A percentile compares a stretch with the other conserved stretches of the same genome.
phyloP scores from a whole-genome alignment of 1,284 basidiomycete genomes.

The Naganishia albida region DNA sequence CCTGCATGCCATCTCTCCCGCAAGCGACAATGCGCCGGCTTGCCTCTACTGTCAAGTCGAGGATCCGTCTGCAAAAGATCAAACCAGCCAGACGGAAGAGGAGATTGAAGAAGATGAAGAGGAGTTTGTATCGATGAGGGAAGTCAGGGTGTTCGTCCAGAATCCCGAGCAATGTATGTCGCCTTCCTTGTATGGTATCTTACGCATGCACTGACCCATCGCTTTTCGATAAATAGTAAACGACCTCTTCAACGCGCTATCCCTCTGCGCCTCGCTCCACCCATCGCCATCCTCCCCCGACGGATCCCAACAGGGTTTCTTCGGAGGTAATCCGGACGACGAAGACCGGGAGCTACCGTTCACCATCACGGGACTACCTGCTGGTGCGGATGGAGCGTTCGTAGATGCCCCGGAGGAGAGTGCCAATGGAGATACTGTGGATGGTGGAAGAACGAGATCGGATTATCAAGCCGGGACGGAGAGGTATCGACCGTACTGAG shows the following conservation, averaged over 20 bases:
- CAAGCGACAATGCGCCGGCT: slow-evolving; percentile 58
- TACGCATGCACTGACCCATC: not conserved
- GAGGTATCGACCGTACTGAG: slow-evolving; percentile 79
- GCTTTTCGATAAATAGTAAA: slow-evolving; percentile 63
- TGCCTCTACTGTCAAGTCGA: slow-evolving; percentile 89
- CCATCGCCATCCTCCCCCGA: slow-evolving; percentile 53
- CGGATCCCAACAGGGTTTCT: slow-evolving; percentile 9
- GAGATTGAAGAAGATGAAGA: slow-evolving; percentile 60
- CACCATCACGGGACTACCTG: slow-evolving; percentile 45
- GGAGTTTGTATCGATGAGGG: slow-evolving; percentile 65
- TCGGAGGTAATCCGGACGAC: slow-evolving; percentile 24
- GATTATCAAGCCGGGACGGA: slow-evolving; percentile 73
- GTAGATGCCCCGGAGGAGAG: slow-evolving; percentile 59
- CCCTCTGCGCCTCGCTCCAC: slow-evolving; percentile 84
- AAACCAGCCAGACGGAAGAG: slow-evolving; percentile 34
- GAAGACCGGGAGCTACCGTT: slow-evolving; percentile 35
- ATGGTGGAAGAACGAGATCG: slow-evolving; percentile 90
- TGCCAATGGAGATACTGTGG: slow-evolving; percentile 67
- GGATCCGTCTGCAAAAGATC: slow-evolving; percentile 55
- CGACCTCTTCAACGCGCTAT: slow-evolving; percentile 81
- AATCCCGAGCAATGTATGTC: slow-evolving; percentile 14
- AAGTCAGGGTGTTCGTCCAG: slow-evolving; percentile 71
- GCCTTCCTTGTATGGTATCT: slow-evolving; percentile 24
- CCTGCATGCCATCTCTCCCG: slow-evolving; percentile 80
- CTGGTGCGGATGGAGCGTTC: slow-evolving; percentile 56